Base-by-base conservation (phyloP, 2,329 filamentous ascomycete species). In the Aspergillus quadricinctus region DNA sequence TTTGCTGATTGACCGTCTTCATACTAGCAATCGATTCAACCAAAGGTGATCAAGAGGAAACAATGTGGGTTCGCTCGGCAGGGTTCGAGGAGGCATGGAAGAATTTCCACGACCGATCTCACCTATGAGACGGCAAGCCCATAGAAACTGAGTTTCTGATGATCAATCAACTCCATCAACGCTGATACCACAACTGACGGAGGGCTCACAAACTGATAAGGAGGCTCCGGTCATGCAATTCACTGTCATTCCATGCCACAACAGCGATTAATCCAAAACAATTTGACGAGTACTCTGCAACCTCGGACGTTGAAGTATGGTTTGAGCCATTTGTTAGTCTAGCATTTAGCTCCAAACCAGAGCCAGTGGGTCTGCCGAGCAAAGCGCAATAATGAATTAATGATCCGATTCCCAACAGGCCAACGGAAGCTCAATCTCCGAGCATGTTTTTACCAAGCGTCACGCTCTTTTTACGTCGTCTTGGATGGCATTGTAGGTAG, bases 1-100 rank as follows among this genome's bases (percentile, higher is more conserved):
- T 50, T 29, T 58, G 19, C 28, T 53, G 25, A 55, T 21, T 43
- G 31, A 51, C 41, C 8, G 31, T 48, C 23, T 53, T 49, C 49
- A 58, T 14, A 35, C 11, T 59, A 76, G 74, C 69, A 40, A 66
- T 69, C 55, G 71, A 75, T 57, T 75, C 72, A 28, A 72, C 75
- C 45, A 62, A 69, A 37, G 64, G 63, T 10, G 53, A 62, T 23
- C 62, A 57, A n/a, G 45, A 56, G 11, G 43, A 46, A 7, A 11
- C 61, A 3, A 64, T 69, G 66, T 78, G 75, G 75, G 64, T 77
- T 27, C 68, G 71, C 14, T 73, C 69, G 23, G 64, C 69, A 3
- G 77, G 77, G 0, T 78, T 77, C 48, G 72, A 75, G 31, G 66
- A 75, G 61, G 73, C 76, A 17, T 78, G 77, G 77, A 61, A 55